Percentiles rank a stretch among this genome's conserved stretches.
Evolutionary conservation across 2,329 filamentous ascomycete species (phyloP).

Genomic region (Onygenales sp.): DNA sequence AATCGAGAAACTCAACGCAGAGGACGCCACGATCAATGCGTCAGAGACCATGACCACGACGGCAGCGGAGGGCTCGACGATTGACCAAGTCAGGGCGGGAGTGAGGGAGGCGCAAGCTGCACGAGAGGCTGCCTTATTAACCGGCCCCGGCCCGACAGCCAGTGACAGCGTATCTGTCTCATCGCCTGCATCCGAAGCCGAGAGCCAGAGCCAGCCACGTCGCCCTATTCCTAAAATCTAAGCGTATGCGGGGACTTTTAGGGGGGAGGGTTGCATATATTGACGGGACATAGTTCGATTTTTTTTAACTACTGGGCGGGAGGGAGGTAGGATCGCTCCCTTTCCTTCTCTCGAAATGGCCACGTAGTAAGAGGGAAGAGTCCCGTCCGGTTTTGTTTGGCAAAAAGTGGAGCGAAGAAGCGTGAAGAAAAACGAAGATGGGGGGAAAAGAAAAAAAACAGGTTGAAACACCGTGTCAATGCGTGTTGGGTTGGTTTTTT

Average conservation of each 20-base stretch:
- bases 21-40: conserved; percentile 22
- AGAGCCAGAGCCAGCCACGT: neutral
- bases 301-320: neutral
- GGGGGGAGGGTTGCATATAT: neutral
- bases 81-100: conserved; percentile 30
- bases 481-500: too few relatives aligned
- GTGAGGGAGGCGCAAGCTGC: conserved; percentile 29
- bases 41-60: conserved; percentile 32
- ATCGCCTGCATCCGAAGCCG: neutral
- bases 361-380: neutral
- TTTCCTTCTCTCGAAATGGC: neutral
- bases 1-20: conserved; percentile 30
- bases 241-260: neutral
- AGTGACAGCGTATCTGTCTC: neutral
- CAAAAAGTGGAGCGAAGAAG: neutral
- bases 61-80: conserved; percentile 29
- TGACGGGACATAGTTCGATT: neutral
- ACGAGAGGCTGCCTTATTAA: conserved; percentile 14
- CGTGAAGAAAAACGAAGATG: neutral
- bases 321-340: neutral
- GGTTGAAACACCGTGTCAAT: too few relatives aligned
- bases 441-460: too few relatives aligned
- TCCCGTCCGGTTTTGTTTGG: neutral
- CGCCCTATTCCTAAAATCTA: neutral
- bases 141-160: neutral